phyloP scores from a whole-genome alignment of 2,329 filamentous ascomycete species.

The Aotearoamyces nothofagi region DNA sequence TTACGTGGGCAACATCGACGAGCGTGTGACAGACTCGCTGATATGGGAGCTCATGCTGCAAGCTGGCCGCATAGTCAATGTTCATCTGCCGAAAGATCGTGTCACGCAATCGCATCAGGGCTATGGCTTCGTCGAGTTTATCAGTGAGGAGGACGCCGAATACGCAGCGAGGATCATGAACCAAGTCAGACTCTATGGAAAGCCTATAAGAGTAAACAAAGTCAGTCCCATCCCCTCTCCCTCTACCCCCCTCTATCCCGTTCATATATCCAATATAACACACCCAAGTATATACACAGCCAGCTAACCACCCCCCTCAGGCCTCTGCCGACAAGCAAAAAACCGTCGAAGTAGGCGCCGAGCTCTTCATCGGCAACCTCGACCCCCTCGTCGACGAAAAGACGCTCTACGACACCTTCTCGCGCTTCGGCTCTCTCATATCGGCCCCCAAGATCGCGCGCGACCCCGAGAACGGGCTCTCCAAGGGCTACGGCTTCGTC shows the following conservation, averaged over 20 bases:
- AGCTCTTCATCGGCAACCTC: slow-evolving; percentile 93
- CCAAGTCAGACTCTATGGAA: slow-evolving; percentile 81
- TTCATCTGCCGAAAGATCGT: slow-evolving; percentile 95
- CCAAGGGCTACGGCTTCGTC: slow-evolving; percentile 93
- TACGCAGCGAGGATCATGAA: slow-evolving; percentile 97
- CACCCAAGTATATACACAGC: slow-evolving; percentile 2
- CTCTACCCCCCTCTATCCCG: not conserved
- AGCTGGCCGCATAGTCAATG: slow-evolving; percentile 92
- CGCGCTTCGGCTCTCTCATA: slow-evolving; percentile 75
- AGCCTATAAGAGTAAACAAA: slow-evolving; percentile 95
- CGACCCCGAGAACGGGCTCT: slow-evolving; percentile 65
- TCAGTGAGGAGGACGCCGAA: slow-evolving; percentile 86
- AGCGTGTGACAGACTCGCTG: slow-evolving; percentile 78
- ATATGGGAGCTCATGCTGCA: slow-evolving; percentile 98
- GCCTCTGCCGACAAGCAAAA: slow-evolving; percentile 87
- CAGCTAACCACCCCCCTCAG: slow-evolving; percentile 12
- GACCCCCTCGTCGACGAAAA: slow-evolving; percentile 93
- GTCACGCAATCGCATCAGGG: slow-evolving; percentile 95
- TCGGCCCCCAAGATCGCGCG: slow-evolving; percentile 81
- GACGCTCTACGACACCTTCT: slow-evolving; percentile 88
- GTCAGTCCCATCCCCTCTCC: slow-evolving; percentile 24
- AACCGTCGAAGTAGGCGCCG: slow-evolving; percentile 82
- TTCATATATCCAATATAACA: not conserved
- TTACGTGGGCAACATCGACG: slow-evolving; percentile 97
- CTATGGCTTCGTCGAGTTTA: slow-evolving; percentile 98